phyloP scores from a whole-genome alignment of 495 filamentous ascomycete genomes.

The Clohesyomyces aquaticus region DNA sequence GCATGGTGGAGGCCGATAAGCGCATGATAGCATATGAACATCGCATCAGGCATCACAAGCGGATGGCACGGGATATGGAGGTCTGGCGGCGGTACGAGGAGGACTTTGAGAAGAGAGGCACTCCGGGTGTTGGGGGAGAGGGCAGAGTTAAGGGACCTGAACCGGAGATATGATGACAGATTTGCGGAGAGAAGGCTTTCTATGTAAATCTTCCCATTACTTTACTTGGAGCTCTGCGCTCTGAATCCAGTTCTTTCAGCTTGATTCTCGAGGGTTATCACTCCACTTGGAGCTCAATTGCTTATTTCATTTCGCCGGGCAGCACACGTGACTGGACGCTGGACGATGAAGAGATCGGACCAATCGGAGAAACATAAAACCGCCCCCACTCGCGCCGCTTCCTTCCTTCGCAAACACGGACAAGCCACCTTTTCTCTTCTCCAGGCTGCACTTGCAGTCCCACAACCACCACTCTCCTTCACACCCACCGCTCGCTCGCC shows the following conservation, averaged over 20 bases:
- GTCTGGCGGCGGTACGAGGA: constrained; percentile 59
- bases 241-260: background rate
- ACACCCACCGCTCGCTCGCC: constrained; percentile 13
- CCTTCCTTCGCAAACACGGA: constrained; percentile 6
- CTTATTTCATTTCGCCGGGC: no score
- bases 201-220: no score
- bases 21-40: constrained; percentile 71
- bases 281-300: no score
- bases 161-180: constrained; percentile 11
- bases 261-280: background rate
- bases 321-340: no score
- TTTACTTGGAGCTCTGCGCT: no score
- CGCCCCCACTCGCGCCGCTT: constrained; percentile 31
- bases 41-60: constrained; percentile 64
- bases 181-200: background rate
- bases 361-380: constrained; percentile 25
- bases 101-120: constrained; percentile 39
- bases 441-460: constrained; percentile 34
- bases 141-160: constrained; percentile 35
- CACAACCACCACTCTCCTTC: constrained; percentile 16
- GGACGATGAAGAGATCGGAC: no score
- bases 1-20: constrained; percentile 81
- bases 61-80: constrained; percentile 63
- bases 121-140: constrained; percentile 42
- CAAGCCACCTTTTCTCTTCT: constrained; percentile 28